Conservation (phyloP, 306 rosid genomes). For the Datisca glomerata region DNA sequence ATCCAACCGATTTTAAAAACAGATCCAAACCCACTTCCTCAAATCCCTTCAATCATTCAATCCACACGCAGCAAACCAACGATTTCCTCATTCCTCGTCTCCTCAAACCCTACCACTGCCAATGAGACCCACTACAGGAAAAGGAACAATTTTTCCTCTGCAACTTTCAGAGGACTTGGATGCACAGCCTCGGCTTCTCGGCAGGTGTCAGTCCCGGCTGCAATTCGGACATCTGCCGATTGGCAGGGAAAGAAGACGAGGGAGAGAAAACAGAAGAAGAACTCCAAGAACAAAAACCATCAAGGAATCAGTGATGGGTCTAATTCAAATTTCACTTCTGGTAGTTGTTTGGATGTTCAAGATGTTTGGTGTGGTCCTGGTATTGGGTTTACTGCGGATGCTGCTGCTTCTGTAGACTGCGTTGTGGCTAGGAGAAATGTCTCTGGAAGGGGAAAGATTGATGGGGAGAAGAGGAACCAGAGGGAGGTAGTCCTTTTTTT, state of each 20-base stretch:
- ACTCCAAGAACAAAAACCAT: slow-evolving; percentile 14
- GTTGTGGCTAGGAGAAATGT: slow-evolving; percentile 61
- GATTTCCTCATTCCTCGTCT: slow-evolving; percentile 67
- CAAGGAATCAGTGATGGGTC: slow-evolving; percentile 34
- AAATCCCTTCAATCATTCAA: slow-evolving; percentile 39
- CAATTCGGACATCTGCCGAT: slow-evolving; percentile 65
- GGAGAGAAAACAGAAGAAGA: slow-evolving; percentile 45
- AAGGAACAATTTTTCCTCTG: slow-evolving; percentile 42
- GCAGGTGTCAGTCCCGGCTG: slow-evolving; percentile 79
- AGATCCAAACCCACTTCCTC: slow-evolving; percentile 37
- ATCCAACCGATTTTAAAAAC: slow-evolving; percentile 41
- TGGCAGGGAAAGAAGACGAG: slow-evolving; percentile 59
- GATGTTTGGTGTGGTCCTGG: slow-evolving; percentile 99
- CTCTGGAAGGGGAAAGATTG: slow-evolving; percentile 63
- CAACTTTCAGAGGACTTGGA: slow-evolving; percentile 68
- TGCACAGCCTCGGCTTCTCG: slow-evolving; percentile 70
- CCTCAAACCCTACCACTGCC: slow-evolving; percentile 10
- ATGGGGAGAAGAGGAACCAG: slow-evolving; percentile 45
- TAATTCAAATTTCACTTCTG: slow-evolving; percentile 18
- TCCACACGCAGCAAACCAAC: slow-evolving; percentile 68
- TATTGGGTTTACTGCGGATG: slow-evolving; percentile 63
- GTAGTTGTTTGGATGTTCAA: slow-evolving; percentile 49
- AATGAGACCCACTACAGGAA: slow-evolving; percentile 31
- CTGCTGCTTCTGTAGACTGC: slow-evolving; percentile 67
- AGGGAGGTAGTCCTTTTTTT: slow-evolving; percentile 57